A percentile compares a stretch with the other conserved stretches of the same genome.
Evolutionary conservation across 352 stramenopile species (phyloP).

Genomic region (Globisporangium uncinulatum): DNA sequence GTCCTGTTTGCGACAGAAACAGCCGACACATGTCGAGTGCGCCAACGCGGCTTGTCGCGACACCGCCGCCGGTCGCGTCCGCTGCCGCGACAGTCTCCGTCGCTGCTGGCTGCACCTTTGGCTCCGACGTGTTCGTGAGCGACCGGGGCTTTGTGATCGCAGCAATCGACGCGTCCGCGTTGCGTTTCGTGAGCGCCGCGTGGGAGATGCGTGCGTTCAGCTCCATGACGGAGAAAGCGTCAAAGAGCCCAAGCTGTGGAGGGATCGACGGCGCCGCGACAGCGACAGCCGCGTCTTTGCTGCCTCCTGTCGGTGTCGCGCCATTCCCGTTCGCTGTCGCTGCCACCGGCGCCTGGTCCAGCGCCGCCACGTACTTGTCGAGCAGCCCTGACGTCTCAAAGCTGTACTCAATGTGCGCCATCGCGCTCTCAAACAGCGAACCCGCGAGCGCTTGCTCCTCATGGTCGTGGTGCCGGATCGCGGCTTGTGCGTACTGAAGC

Average conservation of each 20-base stretch:
- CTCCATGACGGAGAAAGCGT: constrained; percentile 86
- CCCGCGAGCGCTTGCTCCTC: constrained; percentile 24
- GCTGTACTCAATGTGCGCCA: constrained; percentile 56
- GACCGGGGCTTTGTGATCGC: constrained; percentile 35
- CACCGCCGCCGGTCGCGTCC: constrained; percentile 18
- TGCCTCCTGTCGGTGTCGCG: constrained; percentile 3
- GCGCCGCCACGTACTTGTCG: constrained; percentile 70
- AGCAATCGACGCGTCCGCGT: constrained; percentile 26
- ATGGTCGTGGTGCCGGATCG: constrained; percentile 15
- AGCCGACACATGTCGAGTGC: constrained; percentile 77
- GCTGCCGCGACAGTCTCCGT: constrained; percentile 22
- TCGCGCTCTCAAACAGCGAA: constrained; percentile 65
- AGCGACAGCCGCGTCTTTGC: constrained; percentile 13
- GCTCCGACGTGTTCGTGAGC: constrained; percentile 10
- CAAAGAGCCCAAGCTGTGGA: constrained; percentile 72
- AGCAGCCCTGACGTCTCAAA: constrained; percentile 67
- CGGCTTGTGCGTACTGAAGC: constrained; percentile 57
- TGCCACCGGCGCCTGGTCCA: constrained; percentile 34
- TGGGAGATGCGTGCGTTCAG: constrained; percentile 76
- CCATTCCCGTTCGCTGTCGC: constrained; percentile 6
- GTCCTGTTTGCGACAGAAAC: constrained; percentile 69
- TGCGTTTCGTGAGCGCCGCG: constrained; percentile 38
- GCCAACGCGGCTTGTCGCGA: constrained; percentile 44
- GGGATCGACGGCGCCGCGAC: constrained; percentile 30
- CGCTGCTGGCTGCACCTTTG: not conserved